A percentile compares a stretch with the other conserved stretches of the same genome.
Conservation (phyloP, 176 grass and related monocot species). For the Carex kokanica region DNA sequence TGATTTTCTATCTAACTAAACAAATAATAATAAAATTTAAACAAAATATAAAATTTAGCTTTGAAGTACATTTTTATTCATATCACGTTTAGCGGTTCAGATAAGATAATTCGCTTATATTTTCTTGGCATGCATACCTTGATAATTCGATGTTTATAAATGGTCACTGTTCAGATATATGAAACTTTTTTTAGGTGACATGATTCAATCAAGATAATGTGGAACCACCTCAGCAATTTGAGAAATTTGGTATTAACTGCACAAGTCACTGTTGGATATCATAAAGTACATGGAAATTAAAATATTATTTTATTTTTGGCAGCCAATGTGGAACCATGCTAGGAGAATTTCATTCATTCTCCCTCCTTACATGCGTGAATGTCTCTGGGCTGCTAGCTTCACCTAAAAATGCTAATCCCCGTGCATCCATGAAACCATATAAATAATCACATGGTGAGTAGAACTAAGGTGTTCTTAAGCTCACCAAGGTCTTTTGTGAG, state of each 20-base stretch:
- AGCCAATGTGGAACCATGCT: constrained; percentile 28
- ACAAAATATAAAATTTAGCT: too few species aligned
- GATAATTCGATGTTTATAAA: neutral
- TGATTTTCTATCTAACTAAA: too few species aligned
- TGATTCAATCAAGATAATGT: constrained; percentile 29
- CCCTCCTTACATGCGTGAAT: constrained; percentile 23
- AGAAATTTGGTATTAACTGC: neutral
- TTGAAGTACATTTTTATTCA: too few species aligned
- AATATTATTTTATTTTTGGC: neutral
- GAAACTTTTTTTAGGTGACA: constrained; percentile 2
- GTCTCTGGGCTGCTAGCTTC: neutral
- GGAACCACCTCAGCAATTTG: constrained; percentile 25
- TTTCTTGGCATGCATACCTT: neutral
- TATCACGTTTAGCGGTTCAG: too few species aligned
- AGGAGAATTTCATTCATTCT: constrained; percentile 21
- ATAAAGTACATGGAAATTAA: neutral
- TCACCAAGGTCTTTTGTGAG: too few species aligned
- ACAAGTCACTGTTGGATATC: neutral
- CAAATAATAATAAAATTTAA: too few species aligned
- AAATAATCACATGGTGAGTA: neutral
- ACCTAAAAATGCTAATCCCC: neutral
- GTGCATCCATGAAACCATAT: neutral
- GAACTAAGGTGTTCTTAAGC: too few species aligned
- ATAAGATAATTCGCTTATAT: neutral
- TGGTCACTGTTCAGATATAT: neutral